These are phyloP conservation scores for Debaryomyces psychrophilus DNA, from an alignment of 1,139 yeast genomes.

Conservation along the genomic window DNA sequence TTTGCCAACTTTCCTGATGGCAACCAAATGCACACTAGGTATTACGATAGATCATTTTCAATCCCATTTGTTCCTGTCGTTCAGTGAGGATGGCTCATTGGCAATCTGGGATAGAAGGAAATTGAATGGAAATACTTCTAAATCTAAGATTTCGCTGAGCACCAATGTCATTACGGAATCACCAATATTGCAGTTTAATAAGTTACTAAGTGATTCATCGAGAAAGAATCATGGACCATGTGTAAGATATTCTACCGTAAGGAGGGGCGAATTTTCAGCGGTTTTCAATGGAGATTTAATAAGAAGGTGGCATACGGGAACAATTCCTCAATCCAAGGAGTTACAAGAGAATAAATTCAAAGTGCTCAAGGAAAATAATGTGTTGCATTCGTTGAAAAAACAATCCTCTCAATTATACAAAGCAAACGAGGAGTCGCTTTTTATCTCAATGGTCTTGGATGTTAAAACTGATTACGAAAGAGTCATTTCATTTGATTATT, in stretches of 20 bases:
- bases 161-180: slow-evolving; percentile 43
- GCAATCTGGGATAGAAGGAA: slow-evolving; percentile 88
- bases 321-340: slow-evolving; percentile 44
- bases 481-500: slow-evolving; percentile 83
- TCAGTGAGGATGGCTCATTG: slow-evolving; percentile 81
- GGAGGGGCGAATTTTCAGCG: slow-evolving; percentile 77
- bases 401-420: slow-evolving; percentile 42
- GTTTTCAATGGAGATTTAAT: slow-evolving; percentile 77
- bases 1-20: slow-evolving; percentile 73
- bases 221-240: slow-evolving; percentile 65
- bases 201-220: slow-evolving; percentile 66
- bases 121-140: slow-evolving; percentile 33
- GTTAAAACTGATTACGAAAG: slow-evolving; percentile 76
- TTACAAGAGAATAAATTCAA: slow-evolving; percentile 16
- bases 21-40: slow-evolving; percentile 73
- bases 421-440: slow-evolving; percentile 55
- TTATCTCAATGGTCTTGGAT: slow-evolving; percentile 78
- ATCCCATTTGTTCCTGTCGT: slow-evolving; percentile 67
- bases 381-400: slow-evolving; percentile 33
- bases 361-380: slow-evolving; percentile 16
- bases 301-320: slow-evolving; percentile 81
- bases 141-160: slow-evolving; percentile 17
- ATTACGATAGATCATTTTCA: slow-evolving; percentile 69
- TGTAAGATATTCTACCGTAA: slow-evolving; percentile 68
- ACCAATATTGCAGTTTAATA: slow-evolving; percentile 69